Base-by-base conservation (phyloP, 164 flowering plant genomes). In the Dillenia suffruticosa region DNA sequence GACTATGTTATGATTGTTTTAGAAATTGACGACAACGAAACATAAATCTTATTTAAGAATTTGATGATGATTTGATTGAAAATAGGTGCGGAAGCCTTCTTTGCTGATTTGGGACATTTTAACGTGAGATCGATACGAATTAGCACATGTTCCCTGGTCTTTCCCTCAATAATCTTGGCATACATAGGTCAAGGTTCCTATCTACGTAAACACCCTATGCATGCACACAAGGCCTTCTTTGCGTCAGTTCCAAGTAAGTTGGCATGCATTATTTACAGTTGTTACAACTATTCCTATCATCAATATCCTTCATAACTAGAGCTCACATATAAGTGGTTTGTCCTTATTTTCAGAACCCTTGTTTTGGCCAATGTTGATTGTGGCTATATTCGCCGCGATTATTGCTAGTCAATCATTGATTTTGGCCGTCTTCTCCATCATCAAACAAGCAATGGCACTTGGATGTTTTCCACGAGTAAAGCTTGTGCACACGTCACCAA, bases 401-500 rank as follows among this genome's bases (percentile, higher is more conserved):
- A 64, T 72, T 0, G 79, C 76, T 2, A 69, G 76, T n/a, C 78
- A 75, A 32, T 54, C 74, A 0, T 54, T 71, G 67, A 72, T 76
- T 40, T 72, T 71, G 0, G 76, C 62, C 1, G n/a, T 72, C 1
- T 75, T 68, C 65, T 72, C 76, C 52, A 75, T 75, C 2, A n/a
- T 76, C 63, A 70, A 65, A 43, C 76, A 75, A 46, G 68, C 70
- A 7, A 64, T 68, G 7, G 56, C 64, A 48, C 53, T 63, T 0
- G 77, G 74, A 12, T 70, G 74, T 48, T 74, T 74, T 16, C 76
- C 76, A 17, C 46, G 76, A 3, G 76, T 75, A 12, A 69, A 66
- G 32, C 46, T 76, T 10, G 66, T 76, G 16, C 79, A 76, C 52
- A 72, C 79, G 49, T 76, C 79, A 8, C 2, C 67, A 11, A 63